Evolutionary conservation across 495 filamentous ascomycete genomes (phyloP).

Genomic region (Xylaria castorea): DNA sequence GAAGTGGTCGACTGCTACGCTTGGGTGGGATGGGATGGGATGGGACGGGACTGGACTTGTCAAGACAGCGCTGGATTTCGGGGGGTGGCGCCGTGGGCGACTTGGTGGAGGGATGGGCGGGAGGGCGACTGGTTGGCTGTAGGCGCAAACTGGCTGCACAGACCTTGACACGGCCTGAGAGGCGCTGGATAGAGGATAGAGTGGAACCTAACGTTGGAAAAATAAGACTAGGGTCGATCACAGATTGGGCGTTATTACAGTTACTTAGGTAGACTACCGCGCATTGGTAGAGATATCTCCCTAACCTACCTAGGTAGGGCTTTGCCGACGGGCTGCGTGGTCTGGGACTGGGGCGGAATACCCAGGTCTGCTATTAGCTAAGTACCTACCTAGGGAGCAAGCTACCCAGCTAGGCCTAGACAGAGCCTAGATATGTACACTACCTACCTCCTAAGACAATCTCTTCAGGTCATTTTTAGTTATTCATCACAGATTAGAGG

Average conservation of each 20-base stretch:
- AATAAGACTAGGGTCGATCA: conserved; percentile 16
- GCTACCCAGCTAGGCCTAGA: not conserved
- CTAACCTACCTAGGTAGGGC: not conserved
- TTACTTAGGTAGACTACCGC: not conserved
- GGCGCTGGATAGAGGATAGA: conserved; percentile 15
- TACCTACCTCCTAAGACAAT: too few species aligned
- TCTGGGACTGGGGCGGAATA: not conserved
- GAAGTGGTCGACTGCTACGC: conserved; percentile 6
- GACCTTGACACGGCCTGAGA: conserved; percentile 17
- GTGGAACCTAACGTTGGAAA: conserved; percentile 15
- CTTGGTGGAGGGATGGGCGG: conserved; percentile 25
- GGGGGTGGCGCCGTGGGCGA: conserved; percentile 8
- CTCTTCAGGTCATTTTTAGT: too few species aligned
- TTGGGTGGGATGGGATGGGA: conserved; percentile 22
- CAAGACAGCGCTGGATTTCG: conserved; percentile 14
- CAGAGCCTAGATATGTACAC: not conserved
- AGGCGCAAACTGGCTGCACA: conserved; percentile 18
- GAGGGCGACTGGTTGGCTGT: conserved; percentile 20
- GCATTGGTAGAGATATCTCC: conserved; percentile 12
- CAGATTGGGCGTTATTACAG: conserved; percentile 20
- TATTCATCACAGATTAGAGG: not conserved
- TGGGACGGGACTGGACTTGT: conserved; percentile 23
- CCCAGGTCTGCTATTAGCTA: not conserved
- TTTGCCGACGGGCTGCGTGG: not conserved
- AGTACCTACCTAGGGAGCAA: too few species aligned